Evolutionary conservation across 2,329 filamentous ascomycete genomes (phyloP).

Genomic region (Hypoxylon sp.): DNA sequence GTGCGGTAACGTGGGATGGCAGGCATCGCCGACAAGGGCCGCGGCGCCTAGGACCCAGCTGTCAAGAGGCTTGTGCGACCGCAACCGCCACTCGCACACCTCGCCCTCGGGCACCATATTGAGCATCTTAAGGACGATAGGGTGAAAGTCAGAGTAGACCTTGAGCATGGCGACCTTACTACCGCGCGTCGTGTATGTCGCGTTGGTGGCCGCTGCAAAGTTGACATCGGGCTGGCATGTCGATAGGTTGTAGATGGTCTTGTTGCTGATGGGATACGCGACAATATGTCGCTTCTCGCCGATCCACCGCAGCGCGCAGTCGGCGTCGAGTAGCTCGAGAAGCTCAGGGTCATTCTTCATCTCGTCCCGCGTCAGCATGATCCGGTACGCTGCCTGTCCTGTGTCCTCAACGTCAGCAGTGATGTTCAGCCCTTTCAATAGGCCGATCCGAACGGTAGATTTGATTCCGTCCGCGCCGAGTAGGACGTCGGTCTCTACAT

Average conservation of each 20-base stretch:
- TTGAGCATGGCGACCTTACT: slow-evolving; percentile 71
- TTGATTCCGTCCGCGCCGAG: slow-evolving; percentile 70
- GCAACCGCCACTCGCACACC: slow-evolving; percentile 74
- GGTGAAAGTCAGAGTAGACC: slow-evolving; percentile 73
- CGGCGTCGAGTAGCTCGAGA: slow-evolving; percentile 73
- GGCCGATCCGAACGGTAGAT: slow-evolving; percentile 61
- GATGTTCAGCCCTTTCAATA: slow-evolving; percentile 66
- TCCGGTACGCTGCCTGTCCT: slow-evolving; percentile 81
- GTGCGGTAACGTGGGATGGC: slow-evolving; percentile 76
- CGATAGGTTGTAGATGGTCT: slow-evolving; percentile 74
- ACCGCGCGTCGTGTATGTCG: slow-evolving; percentile 73
- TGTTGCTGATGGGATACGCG: slow-evolving; percentile 78
- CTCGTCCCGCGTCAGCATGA: slow-evolving; percentile 77
- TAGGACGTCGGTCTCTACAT: slow-evolving; percentile 66
- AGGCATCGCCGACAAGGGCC: slow-evolving; percentile 72
- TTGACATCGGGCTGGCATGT: slow-evolving; percentile 72
- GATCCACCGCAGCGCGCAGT: slow-evolving; percentile 80
- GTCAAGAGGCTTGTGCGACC: slow-evolving; percentile 67
- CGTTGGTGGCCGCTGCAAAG: slow-evolving; percentile 68
- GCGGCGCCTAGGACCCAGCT: slow-evolving; percentile 70
- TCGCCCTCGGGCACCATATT: slow-evolving; percentile 71
- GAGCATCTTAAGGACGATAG: slow-evolving; percentile 69
- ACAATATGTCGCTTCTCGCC: slow-evolving; percentile 82
- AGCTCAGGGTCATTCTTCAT: slow-evolving; percentile 77
- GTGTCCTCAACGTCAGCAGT: slow-evolving; percentile 73